phyloP scores from a whole-genome alignment of 768 basidiomycete genomes.

The Hericium erinaceus region DNA sequence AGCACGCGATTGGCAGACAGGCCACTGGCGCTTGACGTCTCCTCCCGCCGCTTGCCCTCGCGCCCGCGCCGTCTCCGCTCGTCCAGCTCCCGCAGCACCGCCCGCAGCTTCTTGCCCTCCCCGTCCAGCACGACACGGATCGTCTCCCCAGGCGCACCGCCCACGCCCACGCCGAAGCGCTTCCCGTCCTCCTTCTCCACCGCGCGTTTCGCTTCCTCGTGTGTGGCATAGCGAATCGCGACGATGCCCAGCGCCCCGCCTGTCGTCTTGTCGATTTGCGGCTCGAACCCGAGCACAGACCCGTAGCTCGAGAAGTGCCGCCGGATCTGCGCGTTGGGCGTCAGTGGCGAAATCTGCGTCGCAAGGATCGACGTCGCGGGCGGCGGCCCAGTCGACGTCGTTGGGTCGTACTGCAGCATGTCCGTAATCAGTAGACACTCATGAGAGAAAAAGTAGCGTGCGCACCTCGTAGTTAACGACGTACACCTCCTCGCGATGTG shows the following conservation, averaged over 20 bases:
- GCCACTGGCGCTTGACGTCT: constrained; percentile 1
- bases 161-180: constrained; percentile 36
- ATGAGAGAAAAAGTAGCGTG: constrained; percentile 6
- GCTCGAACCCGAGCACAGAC: constrained; percentile 54
- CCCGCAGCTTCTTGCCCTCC: constrained; percentile 53
- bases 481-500: constrained; percentile 31
- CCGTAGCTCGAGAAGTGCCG: constrained; percentile 60
- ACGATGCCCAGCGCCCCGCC: constrained; percentile 80
- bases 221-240: constrained; percentile 54
- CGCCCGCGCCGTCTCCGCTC: constrained; percentile 35
- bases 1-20: too few species aligned
- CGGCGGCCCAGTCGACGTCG: constrained; percentile 55
- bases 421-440: constrained; percentile 2
- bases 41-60: constrained; percentile 39
- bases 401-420: constrained; percentile 54
- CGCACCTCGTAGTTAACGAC: constrained; percentile 50
- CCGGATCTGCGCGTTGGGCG: constrained; percentile 54
- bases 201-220: constrained; percentile 62
- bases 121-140: constrained; percentile 76
- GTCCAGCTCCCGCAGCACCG: constrained; percentile 59
- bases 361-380: constrained; percentile 71
- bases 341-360: constrained; percentile 61
- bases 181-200: constrained; percentile 60
- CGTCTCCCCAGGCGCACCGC: constrained; percentile 41
- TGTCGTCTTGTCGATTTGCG: constrained; percentile 67